Conservation (phyloP, 371 early-diverging fungal genomes). For the Rhizomucor miehei region DNA sequence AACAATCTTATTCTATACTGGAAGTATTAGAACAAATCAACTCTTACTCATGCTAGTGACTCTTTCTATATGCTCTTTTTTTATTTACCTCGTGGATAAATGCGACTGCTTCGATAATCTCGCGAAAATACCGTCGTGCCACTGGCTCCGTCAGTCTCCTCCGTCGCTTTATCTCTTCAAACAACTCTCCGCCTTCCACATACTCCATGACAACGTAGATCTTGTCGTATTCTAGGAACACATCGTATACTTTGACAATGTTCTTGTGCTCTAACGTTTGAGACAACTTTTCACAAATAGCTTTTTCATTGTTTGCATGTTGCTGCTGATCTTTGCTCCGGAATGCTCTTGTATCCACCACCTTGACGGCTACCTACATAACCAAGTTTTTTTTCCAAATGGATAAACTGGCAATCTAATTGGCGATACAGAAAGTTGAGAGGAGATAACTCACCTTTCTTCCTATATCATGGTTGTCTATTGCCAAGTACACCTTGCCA, state of each 20-base stretch:
- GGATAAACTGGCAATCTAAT: neutral
- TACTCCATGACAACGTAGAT: constrained; percentile 96
- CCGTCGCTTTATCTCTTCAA: constrained; percentile 88
- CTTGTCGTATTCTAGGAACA: constrained; percentile 78
- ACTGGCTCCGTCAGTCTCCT: constrained; percentile 81
- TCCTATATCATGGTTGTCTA: constrained; percentile 48
- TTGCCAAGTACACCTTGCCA: constrained; percentile 79
- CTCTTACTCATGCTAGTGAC: no score
- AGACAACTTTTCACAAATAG: constrained; percentile 60
- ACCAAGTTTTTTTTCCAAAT: neutral
- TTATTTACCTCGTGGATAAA: constrained; percentile 75
- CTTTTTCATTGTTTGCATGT: constrained; percentile 58
- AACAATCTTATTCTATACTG: constrained; percentile 68
- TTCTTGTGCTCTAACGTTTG: constrained; percentile 77
- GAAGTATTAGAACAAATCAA: no score
- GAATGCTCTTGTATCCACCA: constrained; percentile 54
- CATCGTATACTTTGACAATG: constrained; percentile 86
- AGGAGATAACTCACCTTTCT: no score
- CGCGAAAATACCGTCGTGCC: constrained; percentile 90
- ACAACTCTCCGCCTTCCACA: constrained; percentile 94
- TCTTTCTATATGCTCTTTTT: constrained; percentile 27
- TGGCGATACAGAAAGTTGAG: neutral
- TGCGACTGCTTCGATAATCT: constrained; percentile 93
- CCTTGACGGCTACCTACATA: constrained; percentile 61
- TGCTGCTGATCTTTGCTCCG: constrained; percentile 51